phyloP scores from a whole-genome alignment of 2,329 filamentous ascomycete species.

The Endocalyx cinctus region DNA sequence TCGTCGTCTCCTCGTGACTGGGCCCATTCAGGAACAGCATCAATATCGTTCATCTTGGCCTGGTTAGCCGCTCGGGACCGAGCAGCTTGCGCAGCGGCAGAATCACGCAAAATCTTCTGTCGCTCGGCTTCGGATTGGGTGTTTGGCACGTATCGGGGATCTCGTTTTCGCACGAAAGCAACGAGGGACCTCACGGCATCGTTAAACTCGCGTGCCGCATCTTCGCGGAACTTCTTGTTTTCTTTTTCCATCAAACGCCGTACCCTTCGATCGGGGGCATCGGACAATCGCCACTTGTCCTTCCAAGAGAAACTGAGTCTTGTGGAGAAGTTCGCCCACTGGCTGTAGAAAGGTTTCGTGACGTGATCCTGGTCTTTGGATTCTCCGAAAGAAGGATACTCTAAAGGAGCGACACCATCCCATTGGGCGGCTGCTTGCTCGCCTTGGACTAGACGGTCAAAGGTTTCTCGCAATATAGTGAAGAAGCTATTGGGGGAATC shows the following conservation, averaged over 20 bases:
- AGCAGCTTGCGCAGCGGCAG: conserved; percentile 78
- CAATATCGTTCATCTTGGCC: conserved; percentile 61
- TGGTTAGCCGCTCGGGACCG: conserved; percentile 76
- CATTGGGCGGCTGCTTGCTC: conserved; percentile 71
- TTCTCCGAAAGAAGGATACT: conserved; percentile 80
- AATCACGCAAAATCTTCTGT: conserved; percentile 71
- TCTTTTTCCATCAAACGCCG: conserved; percentile 92
- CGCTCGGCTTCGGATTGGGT: conserved; percentile 75
- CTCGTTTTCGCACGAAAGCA: conserved; percentile 83
- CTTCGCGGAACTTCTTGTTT: conserved; percentile 79
- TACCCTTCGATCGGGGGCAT: conserved; percentile 80
- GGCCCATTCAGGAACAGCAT: conserved; percentile 70
- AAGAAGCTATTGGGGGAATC: conserved; percentile 83
- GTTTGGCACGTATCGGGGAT: conserved; percentile 77
- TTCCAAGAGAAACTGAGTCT: conserved; percentile 85
- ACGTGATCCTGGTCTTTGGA: conserved; percentile 68
- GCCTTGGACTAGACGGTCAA: conserved; percentile 74
- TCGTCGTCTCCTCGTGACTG: conserved; percentile 51
- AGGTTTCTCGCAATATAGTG: conserved; percentile 69
- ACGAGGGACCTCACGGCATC: conserved; percentile 84
- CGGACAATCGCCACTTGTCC: conserved; percentile 75
- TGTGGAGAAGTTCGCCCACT: conserved; percentile 79
- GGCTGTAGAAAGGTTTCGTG: conserved; percentile 75
- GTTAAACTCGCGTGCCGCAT: conserved; percentile 83
- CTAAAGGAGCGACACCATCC: conserved; percentile 53